These are phyloP conservation scores for Vigna mungo DNA, from an alignment of 306 rosid species.

Conservation along the genomic window DNA sequence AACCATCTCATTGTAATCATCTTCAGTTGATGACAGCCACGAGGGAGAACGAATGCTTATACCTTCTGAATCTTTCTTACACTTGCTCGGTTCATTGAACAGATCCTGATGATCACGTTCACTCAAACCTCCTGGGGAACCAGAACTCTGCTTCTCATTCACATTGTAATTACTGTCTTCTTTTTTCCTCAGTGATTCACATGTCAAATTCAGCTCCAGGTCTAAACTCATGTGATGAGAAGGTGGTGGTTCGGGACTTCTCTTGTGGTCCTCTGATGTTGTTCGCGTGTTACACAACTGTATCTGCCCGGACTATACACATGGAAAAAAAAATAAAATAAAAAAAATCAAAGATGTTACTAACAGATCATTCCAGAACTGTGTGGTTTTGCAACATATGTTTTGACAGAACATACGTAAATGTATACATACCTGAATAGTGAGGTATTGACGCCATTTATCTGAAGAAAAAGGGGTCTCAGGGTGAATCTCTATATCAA, in stretches of 20 bases:
- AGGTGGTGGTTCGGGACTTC: conserved; percentile 44
- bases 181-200: conserved; percentile 56
- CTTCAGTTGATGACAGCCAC: conserved; percentile 61
- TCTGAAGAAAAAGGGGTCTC: conserved; percentile 72
- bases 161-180: not conserved
- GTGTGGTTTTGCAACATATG: not conserved
- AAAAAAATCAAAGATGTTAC: not conserved
- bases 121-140: conserved; percentile 31
- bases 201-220: conserved; percentile 83
- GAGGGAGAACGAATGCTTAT: conserved; percentile 44
- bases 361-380: not conserved
- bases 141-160: conserved; percentile 40
- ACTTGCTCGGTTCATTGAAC: conserved; percentile 43
- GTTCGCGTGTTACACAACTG: conserved; percentile 67
- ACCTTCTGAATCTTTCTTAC: conserved; percentile 42
- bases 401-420: not conserved
- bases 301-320: conserved; percentile 79
- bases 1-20: conserved; percentile 74
- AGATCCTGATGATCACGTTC: conserved; percentile 28
- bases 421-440: conserved; percentile 67
- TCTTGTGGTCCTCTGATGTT: conserved; percentile 59
- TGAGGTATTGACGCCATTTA: conserved; percentile 78
- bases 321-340: not conserved
- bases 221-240: conserved; percentile 65
- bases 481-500: conserved; percentile 61